phyloP scores from a whole-genome alignment of 208 protist genomes.

The Trypanosoma theileri region DNA sequence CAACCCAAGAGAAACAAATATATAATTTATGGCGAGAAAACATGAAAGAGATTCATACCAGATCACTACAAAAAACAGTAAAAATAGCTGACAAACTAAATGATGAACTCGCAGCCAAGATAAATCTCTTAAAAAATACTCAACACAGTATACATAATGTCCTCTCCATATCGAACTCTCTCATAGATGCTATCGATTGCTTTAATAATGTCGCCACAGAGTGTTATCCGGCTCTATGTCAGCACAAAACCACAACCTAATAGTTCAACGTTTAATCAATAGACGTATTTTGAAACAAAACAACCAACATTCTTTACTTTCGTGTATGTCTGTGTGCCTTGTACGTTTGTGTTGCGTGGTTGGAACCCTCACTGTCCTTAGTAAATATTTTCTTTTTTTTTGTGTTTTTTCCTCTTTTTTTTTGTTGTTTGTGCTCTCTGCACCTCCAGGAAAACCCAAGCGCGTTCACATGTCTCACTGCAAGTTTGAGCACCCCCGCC shows the following conservation, averaged over 20 bases:
- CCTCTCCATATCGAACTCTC: not conserved
- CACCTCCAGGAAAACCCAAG: not conserved
- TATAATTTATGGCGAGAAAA: slow-evolving; percentile 3
- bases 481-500: slow-evolving; percentile 98
- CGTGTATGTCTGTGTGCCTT: no score
- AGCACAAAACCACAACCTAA: not conserved
- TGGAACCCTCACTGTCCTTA: not conserved
- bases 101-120: not conserved
- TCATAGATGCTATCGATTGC: not conserved
- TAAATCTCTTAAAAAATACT: not conserved
- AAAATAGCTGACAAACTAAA: not conserved
- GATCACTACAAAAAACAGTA: not conserved
- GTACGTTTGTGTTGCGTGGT: no score
- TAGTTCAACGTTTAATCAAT: not conserved
- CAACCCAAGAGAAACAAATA: not conserved
- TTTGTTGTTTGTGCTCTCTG: not conserved
- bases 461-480: slow-evolving; percentile 89
- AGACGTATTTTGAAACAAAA: no score
- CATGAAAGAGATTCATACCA: not conserved
- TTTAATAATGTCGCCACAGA: not conserved
- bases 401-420: slow-evolving; percentile 9
- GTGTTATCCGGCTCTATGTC: slow-evolving; percentile 4
- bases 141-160: not conserved
- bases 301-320: no score
- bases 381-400: not conserved